Percentiles rank a stretch among this genome's conserved stretches.
Conservation (phyloP, 306 rosid species). For the Trichosanthes cucumerina region DNA sequence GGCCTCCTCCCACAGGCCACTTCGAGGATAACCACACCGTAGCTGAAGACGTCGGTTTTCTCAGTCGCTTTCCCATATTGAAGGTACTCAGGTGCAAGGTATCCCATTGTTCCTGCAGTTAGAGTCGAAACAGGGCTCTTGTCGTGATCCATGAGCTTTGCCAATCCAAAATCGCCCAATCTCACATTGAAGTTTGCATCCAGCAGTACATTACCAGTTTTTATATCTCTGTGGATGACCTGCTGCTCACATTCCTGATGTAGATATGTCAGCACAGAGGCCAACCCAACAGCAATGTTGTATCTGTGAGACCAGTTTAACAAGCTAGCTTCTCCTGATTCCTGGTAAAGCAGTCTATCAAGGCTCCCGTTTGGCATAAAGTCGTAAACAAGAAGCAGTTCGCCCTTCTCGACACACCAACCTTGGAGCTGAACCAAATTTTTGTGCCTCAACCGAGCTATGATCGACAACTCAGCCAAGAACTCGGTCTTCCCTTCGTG, state of each 20-base stretch:
- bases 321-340: slow-evolving; percentile 15
- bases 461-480: slow-evolving; percentile 39
- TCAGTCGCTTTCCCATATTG: slow-evolving; percentile 79
- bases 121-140: slow-evolving; percentile 71
- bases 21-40: slow-evolving; percentile 54
- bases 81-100: slow-evolving; percentile 77
- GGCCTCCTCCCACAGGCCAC: slow-evolving; percentile 58
- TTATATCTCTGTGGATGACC: slow-evolving; percentile 67
- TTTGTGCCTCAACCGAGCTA: slow-evolving; percentile 79
- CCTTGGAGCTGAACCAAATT: slow-evolving; percentile 75
- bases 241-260: slow-evolving; percentile 76
- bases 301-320: slow-evolving; percentile 48
- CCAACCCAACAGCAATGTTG: slow-evolving; percentile 59
- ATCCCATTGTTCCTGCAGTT: slow-evolving; percentile 79
- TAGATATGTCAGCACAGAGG: slow-evolving; percentile 58
- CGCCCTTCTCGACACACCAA: slow-evolving; percentile 76
- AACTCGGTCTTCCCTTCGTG: slow-evolving; percentile 47
- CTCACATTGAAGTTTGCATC: slow-evolving; percentile 46
- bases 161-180: slow-evolving; percentile 74
- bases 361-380: slow-evolving; percentile 60
- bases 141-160: slow-evolving; percentile 84
- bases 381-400: slow-evolving; percentile 68
- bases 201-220: slow-evolving; percentile 56
- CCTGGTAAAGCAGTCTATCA: slow-evolving; percentile 40
- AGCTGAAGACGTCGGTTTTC: slow-evolving; percentile 68